Evolutionary conservation across 306 rosid genomes (phyloP).

Genomic region (Fragaria ananassa): DNA sequence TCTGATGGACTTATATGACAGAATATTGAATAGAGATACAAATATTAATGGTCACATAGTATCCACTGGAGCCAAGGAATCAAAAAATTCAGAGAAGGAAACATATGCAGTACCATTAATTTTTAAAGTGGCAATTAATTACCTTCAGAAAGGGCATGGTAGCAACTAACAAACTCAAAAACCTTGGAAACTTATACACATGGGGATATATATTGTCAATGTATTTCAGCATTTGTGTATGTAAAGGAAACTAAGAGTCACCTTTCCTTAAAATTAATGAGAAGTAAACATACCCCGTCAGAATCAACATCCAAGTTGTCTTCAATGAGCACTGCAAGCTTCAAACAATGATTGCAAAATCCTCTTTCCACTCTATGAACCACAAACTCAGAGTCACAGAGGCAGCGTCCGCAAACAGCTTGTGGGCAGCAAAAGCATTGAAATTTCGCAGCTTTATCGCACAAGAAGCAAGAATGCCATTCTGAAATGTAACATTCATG

Average conservation of each 20-base stretch:
- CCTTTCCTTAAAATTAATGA: background rate
- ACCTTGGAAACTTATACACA: background rate
- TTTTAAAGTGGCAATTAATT: background rate
- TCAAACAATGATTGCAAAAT: slow-evolving; percentile 51
- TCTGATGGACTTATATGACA: background rate
- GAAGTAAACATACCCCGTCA: slow-evolving; percentile 58
- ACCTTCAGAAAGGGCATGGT: background rate
- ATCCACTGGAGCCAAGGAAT: background rate
- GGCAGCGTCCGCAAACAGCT: slow-evolving; percentile 62
- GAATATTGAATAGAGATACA: background rate
- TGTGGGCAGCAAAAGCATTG: slow-evolving; percentile 68
- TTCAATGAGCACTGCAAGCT: slow-evolving; percentile 55
- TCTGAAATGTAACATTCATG: slow-evolving; percentile 35
- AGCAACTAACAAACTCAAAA: background rate
- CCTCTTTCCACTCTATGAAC: slow-evolving; percentile 42
- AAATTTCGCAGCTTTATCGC: slow-evolving; percentile 50
- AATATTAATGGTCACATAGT: background rate
- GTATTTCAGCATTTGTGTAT: background rate
- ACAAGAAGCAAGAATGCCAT: slow-evolving; percentile 55
- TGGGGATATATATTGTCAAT: background rate
- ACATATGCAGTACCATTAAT: background rate
- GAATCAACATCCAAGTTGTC: slow-evolving; percentile 44
- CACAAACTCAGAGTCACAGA: slow-evolving; percentile 37
- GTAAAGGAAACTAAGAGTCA: background rate
- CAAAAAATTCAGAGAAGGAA: background rate